A percentile compares a stretch with the other conserved stretches of the same genome.
phyloP scores from a whole-genome alignment of 208 protist genomes.

The Trypanosoma brucei region DNA sequence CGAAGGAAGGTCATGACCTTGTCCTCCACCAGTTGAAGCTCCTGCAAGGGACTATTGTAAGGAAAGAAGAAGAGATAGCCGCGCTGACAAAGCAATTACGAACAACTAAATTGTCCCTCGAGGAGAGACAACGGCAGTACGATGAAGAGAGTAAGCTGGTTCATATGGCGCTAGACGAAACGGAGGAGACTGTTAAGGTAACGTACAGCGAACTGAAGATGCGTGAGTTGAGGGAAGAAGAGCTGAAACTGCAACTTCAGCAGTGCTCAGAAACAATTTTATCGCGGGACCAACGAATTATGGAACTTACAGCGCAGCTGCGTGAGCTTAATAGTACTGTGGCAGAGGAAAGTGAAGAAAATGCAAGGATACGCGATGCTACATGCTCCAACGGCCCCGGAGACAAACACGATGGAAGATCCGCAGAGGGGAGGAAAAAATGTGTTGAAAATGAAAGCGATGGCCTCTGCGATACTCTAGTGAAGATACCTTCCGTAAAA shows the following conservation, averaged over 20 bases:
- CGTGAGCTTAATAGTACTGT: background rate
- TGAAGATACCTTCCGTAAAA: background rate
- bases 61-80: conserved; percentile 21
- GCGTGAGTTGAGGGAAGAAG: conserved; percentile 6
- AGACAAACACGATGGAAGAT: no score
- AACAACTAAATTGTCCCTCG: conserved; percentile 36
- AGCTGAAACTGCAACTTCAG: conserved; percentile 4
- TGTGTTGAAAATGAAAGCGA: no score
- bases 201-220: conserved; percentile 45
- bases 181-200: conserved; percentile 47
- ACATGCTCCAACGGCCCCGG: no score
- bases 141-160: conserved; percentile 32
- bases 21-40: conserved; percentile 17
- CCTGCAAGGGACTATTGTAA: conserved; percentile 17
- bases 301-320: conserved; percentile 1
- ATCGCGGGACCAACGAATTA: conserved; percentile 6
- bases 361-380: background rate
- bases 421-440: no score
- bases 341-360: background rate
- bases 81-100: conserved; percentile 24
- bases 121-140: conserved; percentile 31
- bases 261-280: conserved; percentile 1
- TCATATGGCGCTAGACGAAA: conserved; percentile 45
- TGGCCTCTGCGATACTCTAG: background rate
- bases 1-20: conserved; percentile 22